Evolutionary conservation across 2,329 filamentous ascomycete genomes (phyloP).

Genomic region (Hymenoscyphus infarciens): DNA sequence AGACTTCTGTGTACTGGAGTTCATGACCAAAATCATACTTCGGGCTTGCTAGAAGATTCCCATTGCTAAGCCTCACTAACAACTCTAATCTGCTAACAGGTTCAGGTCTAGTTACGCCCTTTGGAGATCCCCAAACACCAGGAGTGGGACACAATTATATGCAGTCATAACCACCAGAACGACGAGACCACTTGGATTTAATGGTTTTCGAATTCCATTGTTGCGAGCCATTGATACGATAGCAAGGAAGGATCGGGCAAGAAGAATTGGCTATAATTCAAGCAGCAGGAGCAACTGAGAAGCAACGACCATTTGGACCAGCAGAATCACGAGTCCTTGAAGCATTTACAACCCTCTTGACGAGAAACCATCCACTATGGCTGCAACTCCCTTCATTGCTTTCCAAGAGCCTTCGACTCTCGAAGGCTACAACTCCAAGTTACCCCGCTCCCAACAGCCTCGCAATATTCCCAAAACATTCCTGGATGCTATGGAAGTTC

Average conservation of each 20-base stretch:
- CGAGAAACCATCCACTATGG: constrained; percentile 20
- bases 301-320: neutral
- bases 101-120: neutral
- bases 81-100: neutral
- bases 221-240: neutral
- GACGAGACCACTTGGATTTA: neutral
- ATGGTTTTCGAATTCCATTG: neutral
- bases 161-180: constrained; percentile 11
- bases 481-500: constrained; percentile 60
- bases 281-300: neutral
- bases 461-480: constrained; percentile 51
- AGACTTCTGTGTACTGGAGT: neutral
- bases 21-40: neutral
- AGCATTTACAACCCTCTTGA: neutral
- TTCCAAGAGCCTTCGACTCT: constrained; percentile 44
- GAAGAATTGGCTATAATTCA: neutral
- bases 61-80: neutral
- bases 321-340: neutral
- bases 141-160: constrained; percentile 3
- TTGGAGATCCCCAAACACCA: neutral
- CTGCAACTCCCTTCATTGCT: constrained; percentile 31
- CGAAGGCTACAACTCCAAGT: constrained; percentile 43
- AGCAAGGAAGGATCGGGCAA: too few species aligned
- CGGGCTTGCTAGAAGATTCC: neutral
- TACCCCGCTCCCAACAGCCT: constrained; percentile 43